Percentiles rank a stretch among this genome's conserved stretches.
Conservation (phyloP, 2,329 filamentous ascomycete genomes). For the Clonostachys rosea region DNA sequence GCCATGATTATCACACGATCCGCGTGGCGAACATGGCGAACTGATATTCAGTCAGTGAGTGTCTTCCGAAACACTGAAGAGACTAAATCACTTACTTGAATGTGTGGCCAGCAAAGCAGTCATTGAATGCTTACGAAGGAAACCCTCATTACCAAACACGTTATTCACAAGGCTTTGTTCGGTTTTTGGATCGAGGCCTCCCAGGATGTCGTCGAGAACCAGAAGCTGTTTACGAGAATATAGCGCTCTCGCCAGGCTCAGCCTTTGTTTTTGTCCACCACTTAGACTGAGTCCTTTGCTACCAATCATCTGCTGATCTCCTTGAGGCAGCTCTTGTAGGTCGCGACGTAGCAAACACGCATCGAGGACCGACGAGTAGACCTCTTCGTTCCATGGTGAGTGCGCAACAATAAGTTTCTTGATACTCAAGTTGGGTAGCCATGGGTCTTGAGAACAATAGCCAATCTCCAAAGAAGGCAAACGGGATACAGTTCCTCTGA, state of each 20-base stretch:
- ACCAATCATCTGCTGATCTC: conserved; percentile 30
- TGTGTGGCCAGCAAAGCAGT: no score
- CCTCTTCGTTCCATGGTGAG: conserved; percentile 15
- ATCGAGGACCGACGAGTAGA: conserved; percentile 25
- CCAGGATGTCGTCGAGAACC: conserved; percentile 39
- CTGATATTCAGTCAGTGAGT: no score
- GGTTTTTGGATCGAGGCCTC: conserved; percentile 37
- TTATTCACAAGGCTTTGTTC: conserved; percentile 15
- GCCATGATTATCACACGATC: conserved; percentile 44
- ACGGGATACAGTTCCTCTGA: conserved; percentile 14
- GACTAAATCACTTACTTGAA: no score
- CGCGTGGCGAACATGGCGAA: no score
- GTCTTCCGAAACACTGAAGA: no score
- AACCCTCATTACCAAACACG: no score
- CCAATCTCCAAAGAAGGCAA: conserved; percentile 16
- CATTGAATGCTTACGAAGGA: no score
- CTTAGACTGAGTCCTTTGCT: conserved; percentile 33
- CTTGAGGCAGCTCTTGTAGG: conserved; percentile 19
- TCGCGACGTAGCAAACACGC: conserved; percentile 24
- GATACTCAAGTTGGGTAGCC: conserved; percentile 24
- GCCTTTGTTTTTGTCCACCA: conserved; percentile 32
- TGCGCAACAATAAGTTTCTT: conserved; percentile 30
- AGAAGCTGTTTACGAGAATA: conserved; percentile 31
- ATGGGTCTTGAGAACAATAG: conserved; percentile 24
- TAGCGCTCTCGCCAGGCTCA: conserved; percentile 36